phyloP scores from a whole-genome alignment of 2,329 filamentous ascomycete genomes.

The Incumbomyces delicatus region DNA sequence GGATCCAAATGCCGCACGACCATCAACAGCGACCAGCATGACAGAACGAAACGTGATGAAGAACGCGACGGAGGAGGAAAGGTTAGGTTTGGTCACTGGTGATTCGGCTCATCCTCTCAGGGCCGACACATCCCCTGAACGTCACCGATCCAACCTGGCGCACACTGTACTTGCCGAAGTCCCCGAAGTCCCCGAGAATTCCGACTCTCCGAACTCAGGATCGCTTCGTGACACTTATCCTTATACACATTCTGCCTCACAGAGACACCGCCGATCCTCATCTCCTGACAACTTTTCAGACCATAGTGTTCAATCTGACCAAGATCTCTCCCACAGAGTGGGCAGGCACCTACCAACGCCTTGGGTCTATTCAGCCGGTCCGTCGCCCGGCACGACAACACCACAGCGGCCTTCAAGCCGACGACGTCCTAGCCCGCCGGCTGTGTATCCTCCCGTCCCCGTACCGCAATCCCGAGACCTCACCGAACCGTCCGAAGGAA shows the following conservation, averaged over 20 bases:
- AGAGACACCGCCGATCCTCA: not conserved
- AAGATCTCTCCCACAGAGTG: not conserved
- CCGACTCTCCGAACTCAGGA: not conserved
- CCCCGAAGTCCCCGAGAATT: constrained; percentile 1
- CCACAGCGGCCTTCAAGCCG: constrained; percentile 1
- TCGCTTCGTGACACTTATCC: constrained; percentile 1
- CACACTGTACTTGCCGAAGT: not conserved
- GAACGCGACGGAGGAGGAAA: constrained; percentile 69
- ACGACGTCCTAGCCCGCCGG: constrained; percentile 2
- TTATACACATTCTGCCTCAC: not conserved
- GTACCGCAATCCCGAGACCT: not conserved
- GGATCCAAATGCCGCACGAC: constrained; percentile 19
- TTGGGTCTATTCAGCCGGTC: not conserved
- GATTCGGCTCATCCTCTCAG: constrained; percentile 37
- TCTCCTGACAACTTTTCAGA: constrained; percentile 5
- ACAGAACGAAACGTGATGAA: constrained; percentile 28
- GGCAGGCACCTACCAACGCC: not conserved
- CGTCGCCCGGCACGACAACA: not conserved
- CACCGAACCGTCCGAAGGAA: not conserved
- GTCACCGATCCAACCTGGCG: not conserved
- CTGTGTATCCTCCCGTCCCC: constrained; percentile 1
- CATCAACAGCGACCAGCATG: constrained; percentile 16
- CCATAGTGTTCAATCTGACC: constrained; percentile 1
- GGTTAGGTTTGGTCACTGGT: constrained; percentile 70
- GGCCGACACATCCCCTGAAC: constrained; percentile 14